Evolutionary conservation across 768 basidiomycete genomes (phyloP), one percentile per base, ranked within the genome.

Genomic region (Tricholoma furcatifolium): DNA sequence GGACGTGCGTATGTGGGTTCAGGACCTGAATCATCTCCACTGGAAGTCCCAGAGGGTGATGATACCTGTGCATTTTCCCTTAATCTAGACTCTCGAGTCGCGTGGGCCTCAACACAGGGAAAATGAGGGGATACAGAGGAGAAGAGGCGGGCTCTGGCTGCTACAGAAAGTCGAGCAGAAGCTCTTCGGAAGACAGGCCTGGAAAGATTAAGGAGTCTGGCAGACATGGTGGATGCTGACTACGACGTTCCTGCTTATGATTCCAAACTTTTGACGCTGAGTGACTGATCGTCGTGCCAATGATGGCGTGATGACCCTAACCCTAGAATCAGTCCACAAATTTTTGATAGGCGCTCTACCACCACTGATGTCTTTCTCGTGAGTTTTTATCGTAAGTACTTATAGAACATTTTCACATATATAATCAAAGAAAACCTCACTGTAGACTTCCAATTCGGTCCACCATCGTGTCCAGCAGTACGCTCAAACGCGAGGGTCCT

Each of bases 1-100:
- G 91, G 91, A 10, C 91, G 82, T 0, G 88, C 86, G 61, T 93
- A 93, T 0, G 89, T 78, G 0, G 89, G 88, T 62, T 93, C 91
- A 0, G 91, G 91, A 6, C 91, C 91, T 17, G 81, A 75, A 17
- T 77, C 77, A 0, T 67, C 57, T 21, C 59, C 49, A 40, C 55
- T 40, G 24, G 60, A 36, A 34, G 66, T 51, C 27, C 27, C 27
- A 27, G 64, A 17, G 40, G 63, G 53, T 30, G 56, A 47, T n/a
- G 63, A 52, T 47, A 65, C 58, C 8, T 62, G 43, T 20, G 66
- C 54, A 9, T 63, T 67, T 11, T 68, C 70, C 18, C 61, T 65
- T 11, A 78, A 62, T 31, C 79, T 79, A 0, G 82, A 85, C 65
- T 87, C 81, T 9, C 91, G 77, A 4, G 75, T 77, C 3, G 86